Evolutionary conservation across 805 yeast species (phyloP).

Genomic region (Kluyveromyces siamensis): DNA sequence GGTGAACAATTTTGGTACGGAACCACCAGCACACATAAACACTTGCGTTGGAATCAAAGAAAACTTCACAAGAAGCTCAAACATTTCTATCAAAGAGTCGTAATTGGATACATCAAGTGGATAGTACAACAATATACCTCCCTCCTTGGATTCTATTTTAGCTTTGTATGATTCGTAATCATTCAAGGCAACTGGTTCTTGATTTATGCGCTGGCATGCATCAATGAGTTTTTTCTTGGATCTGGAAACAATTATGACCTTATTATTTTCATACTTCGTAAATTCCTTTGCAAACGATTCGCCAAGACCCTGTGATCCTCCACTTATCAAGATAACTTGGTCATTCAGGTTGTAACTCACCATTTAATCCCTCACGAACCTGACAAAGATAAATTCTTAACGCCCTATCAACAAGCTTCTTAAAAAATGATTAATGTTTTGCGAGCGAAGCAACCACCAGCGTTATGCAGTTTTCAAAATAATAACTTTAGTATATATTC

Average conservation of each 20-base stretch:
- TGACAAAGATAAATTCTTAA: no score
- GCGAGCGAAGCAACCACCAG: neutral
- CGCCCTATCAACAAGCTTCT: no score
- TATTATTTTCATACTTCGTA: conserved; percentile 19
- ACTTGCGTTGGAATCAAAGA: conserved; percentile 55
- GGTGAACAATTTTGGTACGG: conserved; percentile 67
- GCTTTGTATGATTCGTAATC: conserved; percentile 18
- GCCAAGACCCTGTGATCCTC: conserved; percentile 94
- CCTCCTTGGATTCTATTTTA: neutral
- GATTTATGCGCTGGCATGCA: conserved; percentile 38
- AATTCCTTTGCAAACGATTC: conserved; percentile 59
- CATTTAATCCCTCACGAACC: conserved; percentile 5
- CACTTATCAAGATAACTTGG: conserved; percentile 66
- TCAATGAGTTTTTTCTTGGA: conserved; percentile 48
- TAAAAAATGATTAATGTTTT: no score
- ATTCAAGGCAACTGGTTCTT: conserved; percentile 1
- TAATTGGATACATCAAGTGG: conserved; percentile 61
- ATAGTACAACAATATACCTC: conserved; percentile 34
- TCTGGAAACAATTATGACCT: conserved; percentile 69
- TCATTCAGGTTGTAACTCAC: conserved; percentile 29
- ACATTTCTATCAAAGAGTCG: conserved; percentile 33
- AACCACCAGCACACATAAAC: conserved; percentile 81
- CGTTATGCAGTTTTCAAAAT: neutral
- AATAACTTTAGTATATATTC: neutral
- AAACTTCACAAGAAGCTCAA: conserved; percentile 18